A percentile compares a stretch with the other conserved stretches of the same genome.
phyloP scores from a whole-genome alignment of 495 filamentous ascomycete genomes.

The Aspergillus saccharolyticus region DNA sequence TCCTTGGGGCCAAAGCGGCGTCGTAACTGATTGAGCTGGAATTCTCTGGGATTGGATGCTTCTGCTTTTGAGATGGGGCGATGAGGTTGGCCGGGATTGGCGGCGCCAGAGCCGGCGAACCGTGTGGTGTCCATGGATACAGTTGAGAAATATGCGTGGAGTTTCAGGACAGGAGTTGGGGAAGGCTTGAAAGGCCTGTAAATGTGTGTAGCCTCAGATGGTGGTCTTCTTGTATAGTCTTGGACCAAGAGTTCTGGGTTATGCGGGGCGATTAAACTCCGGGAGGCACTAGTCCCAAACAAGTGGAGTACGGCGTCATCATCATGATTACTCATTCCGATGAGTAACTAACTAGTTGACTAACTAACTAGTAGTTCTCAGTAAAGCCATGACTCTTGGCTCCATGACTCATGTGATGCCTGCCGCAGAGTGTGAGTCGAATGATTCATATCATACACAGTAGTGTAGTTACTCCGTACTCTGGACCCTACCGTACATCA shows the following conservation, averaged over 20 bases:
- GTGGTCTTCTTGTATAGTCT: too few species aligned
- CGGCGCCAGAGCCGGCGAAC: conserved; percentile 4
- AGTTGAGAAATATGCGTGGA: neutral
- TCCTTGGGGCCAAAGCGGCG: conserved; percentile 65
- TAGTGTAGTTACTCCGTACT: too few species aligned
- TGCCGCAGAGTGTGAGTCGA: neutral
- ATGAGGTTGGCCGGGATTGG: conserved; percentile 34
- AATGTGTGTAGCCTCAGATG: neutral
- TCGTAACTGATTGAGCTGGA: conserved; percentile 71
- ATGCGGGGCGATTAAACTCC: neutral
- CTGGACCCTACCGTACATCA: too few species aligned
- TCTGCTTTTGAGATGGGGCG: conserved; percentile 65
- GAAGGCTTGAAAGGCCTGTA: neutral
- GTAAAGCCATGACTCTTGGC: neutral
- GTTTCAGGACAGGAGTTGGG: too few species aligned
- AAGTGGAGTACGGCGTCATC: neutral
- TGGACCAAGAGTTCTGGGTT: too few species aligned
- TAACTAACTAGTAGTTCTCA: too few species aligned
- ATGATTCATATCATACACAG: too few species aligned
- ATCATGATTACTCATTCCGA: conserved; percentile 1
- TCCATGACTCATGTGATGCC: neutral
- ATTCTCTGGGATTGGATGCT: conserved; percentile 62
- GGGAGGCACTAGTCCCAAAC: neutral
- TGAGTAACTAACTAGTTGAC: too few species aligned
- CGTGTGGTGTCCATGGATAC: conserved; percentile 8